Conservation (phyloP, 108 stramenopile genomes). For the Skeletonema menzelii region DNA sequence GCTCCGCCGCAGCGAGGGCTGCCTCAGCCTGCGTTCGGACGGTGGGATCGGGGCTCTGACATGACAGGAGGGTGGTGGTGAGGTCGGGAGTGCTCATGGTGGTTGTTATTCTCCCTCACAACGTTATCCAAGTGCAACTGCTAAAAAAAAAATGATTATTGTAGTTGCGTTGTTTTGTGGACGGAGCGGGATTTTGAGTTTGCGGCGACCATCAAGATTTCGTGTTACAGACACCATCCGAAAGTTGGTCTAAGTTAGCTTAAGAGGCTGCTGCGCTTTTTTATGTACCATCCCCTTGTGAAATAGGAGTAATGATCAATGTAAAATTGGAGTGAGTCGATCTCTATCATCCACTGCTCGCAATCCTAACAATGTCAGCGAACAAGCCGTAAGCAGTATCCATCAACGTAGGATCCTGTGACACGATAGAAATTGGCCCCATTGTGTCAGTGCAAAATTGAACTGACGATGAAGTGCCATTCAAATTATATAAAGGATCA, state of each 20-base stretch:
- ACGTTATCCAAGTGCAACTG: not conserved
- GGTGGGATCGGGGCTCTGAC: constrained; percentile 45
- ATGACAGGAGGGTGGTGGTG: constrained; percentile 40
- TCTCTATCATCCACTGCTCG: constrained; percentile 1
- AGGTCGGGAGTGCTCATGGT: constrained; percentile 38
- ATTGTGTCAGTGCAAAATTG: constrained; percentile 30
- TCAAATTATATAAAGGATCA: constrained; percentile 37
- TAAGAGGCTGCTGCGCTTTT: too few species aligned
- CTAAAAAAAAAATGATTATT: too few species aligned
- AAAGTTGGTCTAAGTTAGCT: too few species aligned
- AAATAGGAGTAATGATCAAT: too few species aligned
- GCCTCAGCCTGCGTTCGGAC: constrained; percentile 47
- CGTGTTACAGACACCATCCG: too few species aligned
- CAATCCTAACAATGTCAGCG: constrained; percentile 36
- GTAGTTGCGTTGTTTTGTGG: too few species aligned
- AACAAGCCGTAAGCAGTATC: constrained; percentile 47
- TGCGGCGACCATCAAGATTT: too few species aligned
- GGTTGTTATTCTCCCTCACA: not conserved
- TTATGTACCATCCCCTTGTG: too few species aligned
- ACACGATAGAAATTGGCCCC: constrained; percentile 29
- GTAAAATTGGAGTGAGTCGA: too few species aligned
- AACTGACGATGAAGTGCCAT: constrained; percentile 22
- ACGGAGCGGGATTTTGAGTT: too few species aligned
- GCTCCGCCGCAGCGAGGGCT: constrained; percentile 40
- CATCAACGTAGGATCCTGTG: constrained; percentile 30